Base-by-base conservation (phyloP, 768 basidiomycete species). In the Naganishia friedmannii region DNA sequence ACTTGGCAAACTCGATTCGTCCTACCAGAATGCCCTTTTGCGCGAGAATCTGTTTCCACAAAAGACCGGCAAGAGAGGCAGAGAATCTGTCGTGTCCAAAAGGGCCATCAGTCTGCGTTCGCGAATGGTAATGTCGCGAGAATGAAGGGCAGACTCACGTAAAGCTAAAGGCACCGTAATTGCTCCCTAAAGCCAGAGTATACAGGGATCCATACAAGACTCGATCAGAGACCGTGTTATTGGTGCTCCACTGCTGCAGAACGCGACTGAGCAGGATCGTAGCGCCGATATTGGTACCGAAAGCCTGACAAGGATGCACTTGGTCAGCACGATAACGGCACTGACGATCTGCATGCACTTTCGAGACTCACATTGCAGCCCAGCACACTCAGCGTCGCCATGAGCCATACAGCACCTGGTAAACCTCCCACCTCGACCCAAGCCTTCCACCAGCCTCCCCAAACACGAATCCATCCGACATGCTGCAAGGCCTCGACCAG, bases 201-300 rank as follows among this genome's bases (percentile, higher is more conserved):
- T 81, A 83, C 28, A 83, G 76, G 0, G 92, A 86, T 0, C 88
- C 89, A 29, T 76, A 77, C 28, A 83, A 73, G 46, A 76, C 72
- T 13, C 79, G 70, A 9, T 77, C 54, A 1, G 78, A 77, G 12
- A 77, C 75, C 3, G 42, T 46, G 10, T 53, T 55, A 28, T 51
- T 69, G 17, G 58, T 28, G 26, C 56, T 48, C 72, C 73, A 71
- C 65, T 74, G 72, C 69, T 79, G 78, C 28, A 79, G 66, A 1
- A 79, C 74, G 72, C 93, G 88, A 34, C 91, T 90, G 19, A 94
- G 86, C 37, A 96, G 85, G 78, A 97, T 93, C 5, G 91, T 92
- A 2, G 90, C 90, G 45, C 92, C 92, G 67, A 94, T 94, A 81
- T 94, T 94, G 7, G 92, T 94, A 0, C 92, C 92, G 21, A 89